Base-by-base conservation (phyloP, 345 rosid species). In the Ceriops zippeliana region DNA sequence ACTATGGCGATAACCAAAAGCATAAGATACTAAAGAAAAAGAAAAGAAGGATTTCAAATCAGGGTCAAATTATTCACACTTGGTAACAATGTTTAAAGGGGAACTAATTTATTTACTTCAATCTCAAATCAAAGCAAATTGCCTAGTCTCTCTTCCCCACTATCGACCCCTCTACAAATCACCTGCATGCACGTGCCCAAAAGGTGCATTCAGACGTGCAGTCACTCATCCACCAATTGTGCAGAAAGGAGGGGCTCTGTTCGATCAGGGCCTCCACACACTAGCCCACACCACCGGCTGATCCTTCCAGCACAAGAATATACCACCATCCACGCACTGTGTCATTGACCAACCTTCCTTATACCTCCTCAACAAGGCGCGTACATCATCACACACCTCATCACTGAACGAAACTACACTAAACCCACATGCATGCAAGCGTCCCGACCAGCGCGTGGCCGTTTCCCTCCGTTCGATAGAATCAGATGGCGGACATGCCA, bases 211-310 rank as follows among this genome's bases (percentile, higher is more conserved):
- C 81, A 76, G 84, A 84, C 84, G 87, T 80, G 85, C 80, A 82
- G 71, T 67, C 69, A 64, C 70, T 32, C 26, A 24, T 24, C 51
- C 56, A 37, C 15, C 35, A 62, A 51, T 56, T 69, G 30, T 30
- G 13, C 17, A 19, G 32, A 31, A 53, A 26, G 24, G 11, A 11
- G 49, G 49, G 49, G 17, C 19, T 42, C 49, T 59, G 61, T 53
- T 49, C 37, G 65, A 54, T 78, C 80, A 74, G 9, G 97, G 93
- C 77, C 89, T 76, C 97, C 99, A 95, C 67, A 97, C 90, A 79
- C 97, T 88, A 28, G 93, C 89, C 99, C 99, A 95, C 51, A 91
- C 91, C 71, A 89, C 96, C 80, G 88, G 92, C 79, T 89, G 93
- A 24, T 95, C 96, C 83, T 90, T 89, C 93, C 96, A 95, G 51